Evolutionary conservation across 805 yeast species (phyloP), one percentile per base, ranked within the genome.

Genomic region (Yarrowia sp.): DNA sequence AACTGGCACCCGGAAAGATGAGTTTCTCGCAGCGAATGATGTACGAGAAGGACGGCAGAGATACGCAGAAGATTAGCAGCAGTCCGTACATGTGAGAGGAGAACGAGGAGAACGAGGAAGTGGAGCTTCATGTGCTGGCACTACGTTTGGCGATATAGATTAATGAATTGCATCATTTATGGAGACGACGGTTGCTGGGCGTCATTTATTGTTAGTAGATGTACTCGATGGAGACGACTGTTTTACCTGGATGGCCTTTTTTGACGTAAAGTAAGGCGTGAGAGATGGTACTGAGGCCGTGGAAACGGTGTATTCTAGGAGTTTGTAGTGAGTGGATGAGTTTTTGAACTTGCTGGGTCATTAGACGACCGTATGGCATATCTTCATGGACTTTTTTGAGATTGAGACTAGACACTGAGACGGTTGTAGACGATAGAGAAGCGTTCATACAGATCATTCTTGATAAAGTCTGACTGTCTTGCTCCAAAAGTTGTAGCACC

Each of bases 21-120:
- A 70, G 72, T 22, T 70, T 72, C 42, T 71, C 74, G 10, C 72
- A 71, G 49, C 70, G 74, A 40, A 67, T 72, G 70, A 58, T 70
- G 52, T 72, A 71, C 70, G 72, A 72, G 53, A 50, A 68, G 48
- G 67, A 63, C 9, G 56, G 52, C 8, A 32, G 65, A 41, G 65
- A 48, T n/a, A 48, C 67, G 14, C 55, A 48, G 55, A 49, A 63
- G 48, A 38, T 63, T 12, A 63, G 67, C 40, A 63, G 67, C 12
- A 63, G 67, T 63, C 67, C 67, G 7, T 63, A 48, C 38, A 63
- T 63, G 67, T 63, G 10, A 45, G 38, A 14, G 8, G 50, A 32
- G 5, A 5, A 4, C 14, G n/a, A n/a, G n/a, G n/a, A n/a, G n/a
- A n/a, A n/a, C n/a, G n/a, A n/a, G n/a, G n/a, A n/a, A n/a, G n/a